These are phyloP conservation scores for Syncephalastrum monosporum DNA, from an alignment of 371 early-diverging fungal species.

Conservation along the genomic window DNA sequence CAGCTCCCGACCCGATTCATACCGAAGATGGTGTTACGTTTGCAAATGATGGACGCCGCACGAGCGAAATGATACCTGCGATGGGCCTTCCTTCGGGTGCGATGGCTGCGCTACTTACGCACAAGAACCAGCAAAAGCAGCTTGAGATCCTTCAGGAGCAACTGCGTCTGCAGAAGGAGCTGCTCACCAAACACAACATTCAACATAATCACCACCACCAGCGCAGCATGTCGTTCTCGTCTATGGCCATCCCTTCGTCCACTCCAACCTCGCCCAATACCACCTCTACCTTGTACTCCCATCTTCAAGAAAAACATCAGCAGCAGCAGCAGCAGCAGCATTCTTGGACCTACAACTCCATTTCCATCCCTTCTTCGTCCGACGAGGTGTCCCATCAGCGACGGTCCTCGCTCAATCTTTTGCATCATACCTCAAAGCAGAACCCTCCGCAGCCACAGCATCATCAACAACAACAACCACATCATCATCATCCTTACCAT, in stretches of 20 bases:
- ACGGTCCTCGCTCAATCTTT: too few species aligned
- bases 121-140: conserved; percentile 46
- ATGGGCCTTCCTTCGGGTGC: conserved; percentile 19
- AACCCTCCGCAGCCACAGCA: too few species aligned
- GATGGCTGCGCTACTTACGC: conserved; percentile 39
- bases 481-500: too few species aligned
- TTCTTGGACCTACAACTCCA: conserved; percentile 6
- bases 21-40: too few species aligned
- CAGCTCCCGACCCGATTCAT: neutral
- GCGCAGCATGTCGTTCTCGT: neutral
- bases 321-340: conserved; percentile 1
- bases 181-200: conserved; percentile 20
- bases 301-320: conserved; percentile 7
- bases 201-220: conserved; percentile 2
- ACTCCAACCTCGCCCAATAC: neutral
- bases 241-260: conserved; percentile 11
- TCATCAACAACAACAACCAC: too few species aligned
- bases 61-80: neutral
- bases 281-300: conserved; percentile 5
- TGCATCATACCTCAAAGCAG: too few species aligned
- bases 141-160: conserved; percentile 38
- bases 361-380: conserved; percentile 16
- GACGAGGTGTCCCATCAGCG: neutral
- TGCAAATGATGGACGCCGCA: neutral
- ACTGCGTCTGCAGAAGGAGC: conserved; percentile 31